These are phyloP conservation scores for Pharus latifolius DNA, from an alignment of 176 grass and related monocot genomes.

Conservation along the genomic window DNA sequence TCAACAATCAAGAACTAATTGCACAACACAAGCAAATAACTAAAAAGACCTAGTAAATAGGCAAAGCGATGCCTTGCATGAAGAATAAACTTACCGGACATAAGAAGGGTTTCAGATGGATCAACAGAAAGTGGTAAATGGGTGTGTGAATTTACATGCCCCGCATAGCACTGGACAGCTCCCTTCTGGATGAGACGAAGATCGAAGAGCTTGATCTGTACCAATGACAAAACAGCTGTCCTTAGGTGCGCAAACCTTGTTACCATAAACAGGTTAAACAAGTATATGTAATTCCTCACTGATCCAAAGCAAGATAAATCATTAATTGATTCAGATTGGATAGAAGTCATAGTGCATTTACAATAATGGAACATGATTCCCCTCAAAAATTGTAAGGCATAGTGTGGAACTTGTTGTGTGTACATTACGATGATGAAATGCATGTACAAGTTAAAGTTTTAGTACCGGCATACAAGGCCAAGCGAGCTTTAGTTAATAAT, in stretches of 20 bases:
- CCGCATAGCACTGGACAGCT: slow-evolving; percentile 66
- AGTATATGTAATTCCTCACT: neutral
- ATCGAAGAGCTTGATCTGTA: slow-evolving; percentile 94
- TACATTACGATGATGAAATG: neutral
- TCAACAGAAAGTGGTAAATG: slow-evolving; percentile 62
- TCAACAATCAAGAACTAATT: neutral
- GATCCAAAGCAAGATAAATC: too few relatives aligned
- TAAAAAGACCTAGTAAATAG: neutral
- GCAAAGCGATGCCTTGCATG: neutral
- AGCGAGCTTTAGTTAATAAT: neutral
- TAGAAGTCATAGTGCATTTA: neutral
- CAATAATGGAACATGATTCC: neutral
- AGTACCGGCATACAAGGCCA: neutral
- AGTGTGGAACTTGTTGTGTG: neutral
- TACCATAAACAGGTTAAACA: neutral
- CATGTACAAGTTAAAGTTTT: neutral
- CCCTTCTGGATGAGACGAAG: slow-evolving; percentile 58
- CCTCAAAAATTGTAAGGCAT: neutral
- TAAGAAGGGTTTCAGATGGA: slow-evolving; percentile 81
- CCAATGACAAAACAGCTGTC: slow-evolving; percentile 1
- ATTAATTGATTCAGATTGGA: neutral
- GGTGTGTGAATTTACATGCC: slow-evolving; percentile 75
- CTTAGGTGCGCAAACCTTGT: slow-evolving; percentile 10
- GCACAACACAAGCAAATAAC: neutral
- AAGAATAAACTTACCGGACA: slow-evolving; percentile 57